These are phyloP conservation scores for Arthroderma sp. DNA, from an alignment of 2,329 filamentous ascomycete genomes.

Conservation along the genomic window DNA sequence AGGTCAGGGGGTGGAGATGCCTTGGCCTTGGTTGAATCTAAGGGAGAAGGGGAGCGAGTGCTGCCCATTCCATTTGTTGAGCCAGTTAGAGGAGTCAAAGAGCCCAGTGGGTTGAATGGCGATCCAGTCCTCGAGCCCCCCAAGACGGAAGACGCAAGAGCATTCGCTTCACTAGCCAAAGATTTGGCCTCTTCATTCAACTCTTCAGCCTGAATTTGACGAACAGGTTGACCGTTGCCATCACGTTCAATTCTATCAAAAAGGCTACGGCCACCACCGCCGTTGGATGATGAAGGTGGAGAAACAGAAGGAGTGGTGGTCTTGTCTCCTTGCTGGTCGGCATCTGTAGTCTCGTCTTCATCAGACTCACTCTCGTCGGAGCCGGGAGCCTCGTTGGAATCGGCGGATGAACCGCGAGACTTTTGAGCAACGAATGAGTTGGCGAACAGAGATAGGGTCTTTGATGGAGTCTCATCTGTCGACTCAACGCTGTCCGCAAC, in stretches of 20 bases:
- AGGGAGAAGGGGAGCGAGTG: constrained; percentile 16
- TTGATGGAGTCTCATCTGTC: constrained; percentile 11
- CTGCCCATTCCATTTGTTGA: constrained; percentile 9
- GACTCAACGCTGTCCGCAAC: neutral
- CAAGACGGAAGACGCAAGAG: constrained; percentile 17
- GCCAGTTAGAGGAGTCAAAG: constrained; percentile 15
- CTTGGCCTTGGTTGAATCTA: constrained; percentile 5
- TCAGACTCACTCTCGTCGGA: neutral
- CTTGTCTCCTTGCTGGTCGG: constrained; percentile 10
- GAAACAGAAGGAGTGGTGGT: constrained; percentile 7
- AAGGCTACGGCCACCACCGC: constrained; percentile 23
- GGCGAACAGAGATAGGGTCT: constrained; percentile 14
- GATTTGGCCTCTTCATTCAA: constrained; percentile 3
- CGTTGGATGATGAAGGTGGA: constrained; percentile 12
- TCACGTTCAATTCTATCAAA: constrained; percentile 26
- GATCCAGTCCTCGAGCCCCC: constrained; percentile 20
- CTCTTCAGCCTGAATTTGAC: constrained; percentile 10
- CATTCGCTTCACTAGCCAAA: constrained; percentile 12
- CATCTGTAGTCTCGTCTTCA: constrained; percentile 11
- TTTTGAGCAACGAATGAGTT: constrained; percentile 14
- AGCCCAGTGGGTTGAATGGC: constrained; percentile 18
- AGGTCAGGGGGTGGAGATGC: constrained; percentile 2
- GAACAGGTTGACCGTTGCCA: constrained; percentile 19
- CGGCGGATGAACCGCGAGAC: neutral
- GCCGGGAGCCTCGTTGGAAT: neutral